phyloP scores from a whole-genome alignment of 108 stramenopile genomes.

The Conticribra weissflogii region DNA sequence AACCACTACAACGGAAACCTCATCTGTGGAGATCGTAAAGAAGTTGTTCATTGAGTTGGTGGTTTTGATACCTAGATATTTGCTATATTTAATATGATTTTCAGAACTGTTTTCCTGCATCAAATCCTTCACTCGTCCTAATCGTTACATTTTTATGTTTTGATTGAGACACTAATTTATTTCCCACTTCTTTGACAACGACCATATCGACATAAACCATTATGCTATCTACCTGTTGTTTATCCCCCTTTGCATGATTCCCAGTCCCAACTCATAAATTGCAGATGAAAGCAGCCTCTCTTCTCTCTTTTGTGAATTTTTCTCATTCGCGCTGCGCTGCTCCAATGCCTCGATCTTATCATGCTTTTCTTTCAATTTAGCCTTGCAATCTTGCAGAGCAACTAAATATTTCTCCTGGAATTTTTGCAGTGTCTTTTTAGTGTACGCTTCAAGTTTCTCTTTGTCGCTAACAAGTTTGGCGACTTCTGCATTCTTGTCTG shows the following conservation, averaged over 20 bases:
- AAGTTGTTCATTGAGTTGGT: no score
- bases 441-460: slow-evolving; percentile 93
- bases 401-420: slow-evolving; percentile 96
- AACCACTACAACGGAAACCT: no score
- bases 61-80: no score
- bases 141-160: not conserved
- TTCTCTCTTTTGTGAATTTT: slow-evolving; percentile 88
- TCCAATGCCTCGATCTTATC: slow-evolving; percentile 55
- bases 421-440: slow-evolving; percentile 90
- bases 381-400: slow-evolving; percentile 89
- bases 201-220: not conserved
- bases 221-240: slow-evolving; percentile 13
- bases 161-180: not conserved
- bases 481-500: slow-evolving; percentile 72
- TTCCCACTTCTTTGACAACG: not conserved
- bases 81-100: no score
- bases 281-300: slow-evolving; percentile 89
- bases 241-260: slow-evolving; percentile 85
- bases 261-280: slow-evolving; percentile 91
- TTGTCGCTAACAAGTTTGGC: slow-evolving; percentile 87
- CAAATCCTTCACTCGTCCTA: no score
- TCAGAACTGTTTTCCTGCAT: no score
- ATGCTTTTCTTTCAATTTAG: slow-evolving; percentile 91
- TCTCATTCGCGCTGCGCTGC: slow-evolving; percentile 77
- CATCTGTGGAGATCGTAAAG: no score